Base-by-base conservation (phyloP, 257 asterid genomes). In the Mentha longifolia region DNA sequence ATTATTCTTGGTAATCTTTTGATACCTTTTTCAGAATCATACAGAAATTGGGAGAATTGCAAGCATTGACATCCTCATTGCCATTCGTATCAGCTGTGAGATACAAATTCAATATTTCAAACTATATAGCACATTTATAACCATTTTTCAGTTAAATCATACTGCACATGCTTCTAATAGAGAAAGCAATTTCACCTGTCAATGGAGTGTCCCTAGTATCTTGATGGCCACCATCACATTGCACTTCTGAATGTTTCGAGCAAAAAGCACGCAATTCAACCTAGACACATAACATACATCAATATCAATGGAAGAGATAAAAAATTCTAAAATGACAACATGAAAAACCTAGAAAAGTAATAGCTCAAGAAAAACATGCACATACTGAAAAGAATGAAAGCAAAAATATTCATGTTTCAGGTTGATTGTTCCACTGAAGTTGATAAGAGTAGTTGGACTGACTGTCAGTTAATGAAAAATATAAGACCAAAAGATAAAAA, bases 181-280 rank as follows among this genome's bases (percentile, higher is more conserved):
- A 75, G 30, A 81, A 74, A 74, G 70, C 82, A 81, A 81, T 81
- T 78, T 83, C 84, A 76, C 84, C 85, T 54, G 92, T 73, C 57
- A 68, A 69, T 16, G 84, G 75, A 64, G 52, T 14, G 54, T 76
- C 85, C 43, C 80, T 86, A 55, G 70, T 57, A 52, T 85, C 83
- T 68, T 82, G 88, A 78, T 75, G 61, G 70, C 81, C 78, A 76
- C 69, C 70, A 28, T 72, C 84, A 70, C 65, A 71, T 74, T 81
- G 88, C 75, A 79, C 83, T 72, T 83, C 95, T 10, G 99, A 95
- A 84, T 95, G 99, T 71, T 92, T 95, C 28, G 87, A 81, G 86
- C 99, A 95, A 82, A 89, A 95, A 47, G 98, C 98, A 62, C 94
- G 97, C 83, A 95, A 77, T 81, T 92, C 98, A 61, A 95, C 96